Evolutionary conservation across 495 filamentous ascomycete genomes (phyloP), one percentile per base, ranked within the genome.

Genomic region (Ramalina peruviana): DNA sequence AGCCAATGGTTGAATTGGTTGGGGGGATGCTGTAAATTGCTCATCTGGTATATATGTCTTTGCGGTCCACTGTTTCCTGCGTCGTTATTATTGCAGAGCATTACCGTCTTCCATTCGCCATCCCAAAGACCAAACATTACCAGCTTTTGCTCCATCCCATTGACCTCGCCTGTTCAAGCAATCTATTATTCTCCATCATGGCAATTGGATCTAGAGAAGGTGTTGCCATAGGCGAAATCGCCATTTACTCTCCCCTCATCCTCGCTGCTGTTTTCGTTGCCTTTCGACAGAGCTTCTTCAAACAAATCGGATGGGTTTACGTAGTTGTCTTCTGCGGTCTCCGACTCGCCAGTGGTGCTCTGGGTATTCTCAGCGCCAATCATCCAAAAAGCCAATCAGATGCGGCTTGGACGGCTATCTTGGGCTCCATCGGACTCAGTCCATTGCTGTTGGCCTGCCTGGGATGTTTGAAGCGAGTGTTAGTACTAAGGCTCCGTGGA

Each of bases 201-300:
- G 9, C n/a, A 9, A 33, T 33, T 33, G 30, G 30, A 11, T 36
- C 43, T 4, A 23, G 16, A 20, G 50, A 51, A 43, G 37, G 43
- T 20, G 37, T 58, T n/a, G 49, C 44, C 20, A 53, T 58, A 12
- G 56, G 48, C 43, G 53, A 56, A 17, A 16, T 56, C n/a, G 40
- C 42, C 33, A 27, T 55, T 25, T 58, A 58, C 16, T 13, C 19
- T 12, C 56, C 54, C 19, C 33, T 48, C 10, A 44, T 58, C 2
- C 16, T 45, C 25, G 15, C 47, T 9, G 37, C 54, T 4, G 26
- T 50, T 30, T 49, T 48, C 41, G 48, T 58, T 33, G 25, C 37
- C 26, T 9, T 48, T 23, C 56, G 56, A 21, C 56, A 58, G 13
- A 53, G 56, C 19, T 43, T 53, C 25, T 15, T 33, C 16, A 37